Evolutionary conservation across 2,329 filamentous ascomycete genomes (phyloP), one percentile per base, ranked within the genome.

Genomic region (Xylariaceae sp.): DNA sequence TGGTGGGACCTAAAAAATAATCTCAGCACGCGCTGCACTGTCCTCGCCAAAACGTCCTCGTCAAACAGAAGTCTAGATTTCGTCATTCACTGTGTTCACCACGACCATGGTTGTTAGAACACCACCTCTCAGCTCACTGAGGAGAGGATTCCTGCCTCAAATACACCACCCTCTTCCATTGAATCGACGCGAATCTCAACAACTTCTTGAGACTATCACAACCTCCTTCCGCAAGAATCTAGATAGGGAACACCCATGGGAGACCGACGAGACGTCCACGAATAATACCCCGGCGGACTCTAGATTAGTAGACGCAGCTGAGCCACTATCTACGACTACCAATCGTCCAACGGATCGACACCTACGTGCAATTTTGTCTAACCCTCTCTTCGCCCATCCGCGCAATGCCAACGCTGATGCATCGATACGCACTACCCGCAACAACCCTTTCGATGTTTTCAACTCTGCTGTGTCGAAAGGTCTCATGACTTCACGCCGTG

Each of bases 211-310:
- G 51, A 77, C 78, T 29, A 76, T 87, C 48, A 86, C 84, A 47
- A 71, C 75, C 5, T 85, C 83, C 2, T 87, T 87, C 67, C 79
- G 83, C 48, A 77, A 77, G 52, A 80, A 84, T 26, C 79, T 87
- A n/a, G 82, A 86, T 64, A 76, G 73, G 39, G 83, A 86, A 66
- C 81, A 86, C 65, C 82, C 82, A 58, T 78, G 73, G 66, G 67
- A 74, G 26, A 61, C 71, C 12, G 67, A 75, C 7, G 60, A 65
- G 23, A 31, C 57, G 7, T 37, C 61, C 56, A 8, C 58, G 46
- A n/a, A 50, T n/a, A 26, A 16, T 36, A 16, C 53, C 11, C 6
- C 24, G 17, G 34, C 36, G 12, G 36, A 16, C 17, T 28, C 57
- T 12, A 37, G 12, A 21, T 11, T 11, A 14, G 29, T n/a, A n/a